A percentile compares a stretch with the other conserved stretches of the same genome.
Evolutionary conservation across 306 rosid species (phyloP).

Genomic region (Malus sylvestris): DNA sequence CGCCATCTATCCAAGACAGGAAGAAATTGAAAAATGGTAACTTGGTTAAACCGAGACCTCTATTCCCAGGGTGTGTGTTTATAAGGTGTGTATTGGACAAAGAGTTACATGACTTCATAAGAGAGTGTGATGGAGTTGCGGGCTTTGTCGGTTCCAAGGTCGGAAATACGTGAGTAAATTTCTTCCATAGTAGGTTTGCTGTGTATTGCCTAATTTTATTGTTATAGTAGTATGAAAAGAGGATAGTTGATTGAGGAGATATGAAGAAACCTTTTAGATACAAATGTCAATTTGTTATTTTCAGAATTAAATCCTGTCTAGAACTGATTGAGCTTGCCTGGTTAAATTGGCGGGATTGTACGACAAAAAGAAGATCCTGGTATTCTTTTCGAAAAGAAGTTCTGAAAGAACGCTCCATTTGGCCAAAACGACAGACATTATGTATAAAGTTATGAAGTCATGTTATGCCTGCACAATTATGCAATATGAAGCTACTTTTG

Average conservation of each 20-base stretch:
- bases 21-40: constrained; percentile 64
- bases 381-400: no score
- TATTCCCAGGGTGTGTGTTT: constrained; percentile 75
- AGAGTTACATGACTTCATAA: constrained; percentile 72
- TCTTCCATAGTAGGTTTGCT: neutral
- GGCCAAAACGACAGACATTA: no score
- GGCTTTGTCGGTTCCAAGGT: constrained; percentile 79
- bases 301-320: neutral
- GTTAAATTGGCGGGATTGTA: neutral
- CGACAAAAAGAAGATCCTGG: no score
- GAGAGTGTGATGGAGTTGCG: constrained; percentile 70
- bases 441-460: neutral
- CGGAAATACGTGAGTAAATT: constrained; percentile 73
- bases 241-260: neutral
- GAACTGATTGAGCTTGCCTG: neutral
- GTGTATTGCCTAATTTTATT: neutral
- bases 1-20: constrained; percentile 60
- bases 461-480: neutral
- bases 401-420: no score
- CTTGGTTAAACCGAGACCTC: constrained; percentile 52
- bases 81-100: constrained; percentile 68
- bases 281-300: neutral
- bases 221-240: neutral
- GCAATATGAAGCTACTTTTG: neutral
- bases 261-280: neutral